Evolutionary conservation across 768 basidiomycete genomes (phyloP).

Genomic region (Mycena filopes): DNA sequence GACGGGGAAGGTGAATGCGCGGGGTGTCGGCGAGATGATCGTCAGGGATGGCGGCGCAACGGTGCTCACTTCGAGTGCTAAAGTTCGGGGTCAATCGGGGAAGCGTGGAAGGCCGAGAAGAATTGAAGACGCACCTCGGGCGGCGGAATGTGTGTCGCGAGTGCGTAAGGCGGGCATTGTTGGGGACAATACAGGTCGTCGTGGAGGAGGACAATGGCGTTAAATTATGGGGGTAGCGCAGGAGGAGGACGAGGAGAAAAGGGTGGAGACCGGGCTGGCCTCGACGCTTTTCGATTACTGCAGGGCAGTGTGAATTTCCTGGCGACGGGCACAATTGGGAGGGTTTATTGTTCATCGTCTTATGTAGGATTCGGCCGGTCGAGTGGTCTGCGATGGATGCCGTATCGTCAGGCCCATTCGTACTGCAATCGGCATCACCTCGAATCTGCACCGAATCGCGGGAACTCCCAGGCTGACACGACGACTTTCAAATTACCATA

Average conservation of each 20-base stretch:
- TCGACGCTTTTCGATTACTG: constrained; percentile 1
- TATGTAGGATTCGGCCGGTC: no score
- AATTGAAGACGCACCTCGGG: constrained; percentile 23
- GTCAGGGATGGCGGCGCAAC: constrained; percentile 50
- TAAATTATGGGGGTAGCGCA: constrained; percentile 24
- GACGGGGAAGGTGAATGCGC: constrained; percentile 77
- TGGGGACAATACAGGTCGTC: constrained; percentile 14
- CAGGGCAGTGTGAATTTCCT: background rate
- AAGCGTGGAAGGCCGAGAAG: constrained; percentile 7
- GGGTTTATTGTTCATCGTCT: no score
- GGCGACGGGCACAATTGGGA: background rate
- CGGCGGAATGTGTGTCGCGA: constrained; percentile 70
- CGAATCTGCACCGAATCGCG: no score
- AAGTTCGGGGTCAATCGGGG: background rate
- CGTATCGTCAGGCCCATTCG: no score
- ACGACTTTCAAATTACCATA: no score
- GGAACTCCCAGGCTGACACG: no score
- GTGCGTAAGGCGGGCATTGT: constrained; percentile 86
- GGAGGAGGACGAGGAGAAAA: constrained; percentile 15
- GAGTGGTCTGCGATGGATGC: no score
- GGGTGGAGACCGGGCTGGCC: background rate
- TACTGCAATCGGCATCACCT: no score
- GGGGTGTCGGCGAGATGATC: constrained; percentile 78
- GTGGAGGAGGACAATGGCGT: constrained; percentile 20
- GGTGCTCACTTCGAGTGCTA: constrained; percentile 29